Base-by-base conservation (phyloP, 2,329 filamentous ascomycete species). In the Colletotrichum orchidophilum region DNA sequence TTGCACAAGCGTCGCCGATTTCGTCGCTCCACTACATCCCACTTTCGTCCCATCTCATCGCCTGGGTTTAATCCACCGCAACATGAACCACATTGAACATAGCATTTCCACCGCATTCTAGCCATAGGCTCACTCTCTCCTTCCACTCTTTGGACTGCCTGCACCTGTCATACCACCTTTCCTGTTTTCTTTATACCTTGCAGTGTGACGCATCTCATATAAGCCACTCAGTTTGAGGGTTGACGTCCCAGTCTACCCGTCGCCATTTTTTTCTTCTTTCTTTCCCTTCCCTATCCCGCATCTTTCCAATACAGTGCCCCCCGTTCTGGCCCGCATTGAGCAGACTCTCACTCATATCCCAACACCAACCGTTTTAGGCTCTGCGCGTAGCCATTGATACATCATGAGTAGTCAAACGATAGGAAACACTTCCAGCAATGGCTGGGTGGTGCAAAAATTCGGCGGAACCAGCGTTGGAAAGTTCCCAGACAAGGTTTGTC, bases 391-490 rank as follows among this genome's bases (percentile, higher is more conserved):
- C 53, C 53, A 71, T 59, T 63, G 46, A 58, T 39, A 35, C 50
- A 54, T 58, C 55, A 74, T 74, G 73, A 66, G 65, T 50, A 62
- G 42, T 46, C 72, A 70, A 64, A 42, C 62, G 55, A 29, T 73
- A 54, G 72, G 72, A 74, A 84, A 84, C 75, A 76, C 79, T 59
- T 77, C 80, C 65, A 76, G 77, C 57, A 84, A 85, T 74, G 86
- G 87, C 75, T 97, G 95, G 95, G 87, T 97, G 33, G 93, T 98
- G 61, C 95, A 97, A 81, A 98, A 98, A 83, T 97, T 97, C 81
- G 95, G 95, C 73, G 96, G 96, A 62, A 99, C 96, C 63, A 97
- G 94, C 79, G 93, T 98, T 62, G 96, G 96, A 76, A 98, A 98
- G 83, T 97, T 97, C 77, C 92, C 95, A 63, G 88, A 90, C 75